phyloP scores from a whole-genome alignment of 83 land plant genomes.

The Diphasiastrum complanatum region DNA sequence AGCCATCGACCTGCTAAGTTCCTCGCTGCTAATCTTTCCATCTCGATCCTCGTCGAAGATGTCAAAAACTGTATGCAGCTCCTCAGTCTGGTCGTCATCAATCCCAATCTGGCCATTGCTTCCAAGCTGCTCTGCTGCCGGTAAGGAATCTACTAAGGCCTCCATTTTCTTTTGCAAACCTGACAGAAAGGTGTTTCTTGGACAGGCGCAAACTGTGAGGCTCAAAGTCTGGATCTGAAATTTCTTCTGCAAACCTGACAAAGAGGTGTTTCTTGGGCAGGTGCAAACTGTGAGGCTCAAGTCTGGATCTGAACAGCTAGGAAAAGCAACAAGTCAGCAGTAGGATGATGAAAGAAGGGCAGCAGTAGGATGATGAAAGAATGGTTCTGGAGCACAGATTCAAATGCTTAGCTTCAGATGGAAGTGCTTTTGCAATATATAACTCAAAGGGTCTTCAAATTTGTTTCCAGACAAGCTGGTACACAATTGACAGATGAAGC shows the following conservation, averaged over 20 bases:
- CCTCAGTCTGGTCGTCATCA: conserved; percentile 7
- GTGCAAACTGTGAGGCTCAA: background rate
- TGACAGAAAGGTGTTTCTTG: too few relatives aligned
- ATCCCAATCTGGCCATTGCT: background rate
- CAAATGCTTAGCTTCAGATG: too few relatives aligned
- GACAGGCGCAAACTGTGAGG: background rate
- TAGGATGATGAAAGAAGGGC: background rate
- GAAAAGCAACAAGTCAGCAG: background rate
- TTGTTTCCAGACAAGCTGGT: too few relatives aligned
- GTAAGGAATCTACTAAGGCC: background rate
- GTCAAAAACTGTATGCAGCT: conserved; percentile 6
- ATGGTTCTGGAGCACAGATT: too few relatives aligned
- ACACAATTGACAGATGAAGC: too few relatives aligned
- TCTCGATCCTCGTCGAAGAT: conserved; percentile 6
- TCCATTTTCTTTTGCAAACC: too few relatives aligned
- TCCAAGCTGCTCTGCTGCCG: conserved; percentile 1
- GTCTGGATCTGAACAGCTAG: background rate
- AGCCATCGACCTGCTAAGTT: background rate
- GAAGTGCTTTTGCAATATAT: too few relatives aligned
- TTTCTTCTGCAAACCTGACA: too few relatives aligned
- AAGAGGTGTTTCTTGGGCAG: background rate
- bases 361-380: background rate
- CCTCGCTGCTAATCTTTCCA: conserved; percentile 1
- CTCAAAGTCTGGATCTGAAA: too few relatives aligned
- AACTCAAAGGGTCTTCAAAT: too few relatives aligned